These are phyloP conservation scores for Boletellus ananiceps DNA, from an alignment of 768 basidiomycete genomes.

Conservation along the genomic window DNA sequence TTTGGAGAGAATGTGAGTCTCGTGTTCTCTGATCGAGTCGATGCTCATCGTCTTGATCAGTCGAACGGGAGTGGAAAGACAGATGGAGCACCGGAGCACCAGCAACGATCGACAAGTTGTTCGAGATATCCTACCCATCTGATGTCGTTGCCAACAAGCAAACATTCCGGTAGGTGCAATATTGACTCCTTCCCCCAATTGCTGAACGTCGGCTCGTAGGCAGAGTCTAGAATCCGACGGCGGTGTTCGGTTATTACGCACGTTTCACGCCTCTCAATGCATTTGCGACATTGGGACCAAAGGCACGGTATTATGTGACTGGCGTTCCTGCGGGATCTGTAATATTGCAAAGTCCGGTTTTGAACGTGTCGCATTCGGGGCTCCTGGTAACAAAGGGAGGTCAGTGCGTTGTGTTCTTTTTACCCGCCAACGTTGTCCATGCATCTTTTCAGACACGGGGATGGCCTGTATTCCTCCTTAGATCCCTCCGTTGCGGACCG, in stretches of 20 bases:
- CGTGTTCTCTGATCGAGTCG: conserved; percentile 15
- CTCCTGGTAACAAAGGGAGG: conserved; percentile 50
- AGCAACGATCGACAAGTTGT: conserved; percentile 52
- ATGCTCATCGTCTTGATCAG: conserved; percentile 35
- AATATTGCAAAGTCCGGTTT: conserved; percentile 55
- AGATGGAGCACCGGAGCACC: conserved; percentile 31
- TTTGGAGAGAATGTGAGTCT: conserved; percentile 50
- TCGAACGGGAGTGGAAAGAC: conserved; percentile 49
- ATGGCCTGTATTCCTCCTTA: conserved; percentile 59
- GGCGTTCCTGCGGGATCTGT: conserved; percentile 64
- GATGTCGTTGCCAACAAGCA: conserved; percentile 38
- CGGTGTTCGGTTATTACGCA: conserved; percentile 45
- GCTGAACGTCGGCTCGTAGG: conserved; percentile 10
- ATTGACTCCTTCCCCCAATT: background rate
- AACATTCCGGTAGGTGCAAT: conserved; percentile 40
- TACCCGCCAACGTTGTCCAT: conserved; percentile 5
- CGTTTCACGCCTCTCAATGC: conserved; percentile 61
- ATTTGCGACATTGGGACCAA: conserved; percentile 65
- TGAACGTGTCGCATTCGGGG: conserved; percentile 53
- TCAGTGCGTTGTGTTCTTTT: conserved; percentile 23
- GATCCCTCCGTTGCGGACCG: conserved; percentile 56
- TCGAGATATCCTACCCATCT: conserved; percentile 41
- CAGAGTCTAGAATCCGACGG: conserved; percentile 34
- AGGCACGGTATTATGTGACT: conserved; percentile 46
- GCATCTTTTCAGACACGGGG: conserved; percentile 43